A percentile compares a stretch with the other conserved stretches of the same genome.
These are phyloP conservation scores for Yarrowia sp. DNA, from an alignment of 805 yeast species.

Conservation along the genomic window DNA sequence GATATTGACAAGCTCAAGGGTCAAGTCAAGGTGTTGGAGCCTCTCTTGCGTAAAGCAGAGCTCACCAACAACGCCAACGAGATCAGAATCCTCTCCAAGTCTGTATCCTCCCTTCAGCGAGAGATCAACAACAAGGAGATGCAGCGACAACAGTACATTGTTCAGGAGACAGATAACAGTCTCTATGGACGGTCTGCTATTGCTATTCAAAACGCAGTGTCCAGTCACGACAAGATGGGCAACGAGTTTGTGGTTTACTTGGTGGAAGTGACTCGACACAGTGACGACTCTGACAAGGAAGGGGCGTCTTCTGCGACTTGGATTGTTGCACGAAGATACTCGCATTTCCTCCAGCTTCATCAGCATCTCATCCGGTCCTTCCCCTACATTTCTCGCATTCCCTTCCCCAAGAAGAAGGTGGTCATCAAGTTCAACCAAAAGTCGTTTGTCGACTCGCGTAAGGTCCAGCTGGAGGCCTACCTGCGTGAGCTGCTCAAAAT, in stretches of 20 bases:
- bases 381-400: slow-evolving; percentile 57
- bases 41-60: slow-evolving; percentile 81
- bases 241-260: slow-evolving; percentile 73
- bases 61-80: slow-evolving; percentile 78
- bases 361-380: slow-evolving; percentile 64
- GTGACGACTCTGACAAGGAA: slow-evolving; percentile 46
- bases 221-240: slow-evolving; percentile 59
- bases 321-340: slow-evolving; percentile 89
- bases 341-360: slow-evolving; percentile 79
- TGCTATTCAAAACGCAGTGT: slow-evolving; percentile 57
- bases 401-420: slow-evolving; percentile 62
- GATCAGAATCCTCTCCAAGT: slow-evolving; percentile 68
- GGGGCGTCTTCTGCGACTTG: slow-evolving; percentile 68
- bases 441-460: slow-evolving; percentile 69
- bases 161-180: slow-evolving; percentile 82
- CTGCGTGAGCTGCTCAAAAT: slow-evolving; percentile 62
- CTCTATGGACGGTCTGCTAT: slow-evolving; percentile 59
- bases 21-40: slow-evolving; percentile 69
- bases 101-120: slow-evolving; percentile 67
- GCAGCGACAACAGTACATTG: slow-evolving; percentile 78
- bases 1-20: slow-evolving; percentile 65
- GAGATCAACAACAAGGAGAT: slow-evolving; percentile 79
- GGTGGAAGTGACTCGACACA: slow-evolving; percentile 70
- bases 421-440: slow-evolving; percentile 73
- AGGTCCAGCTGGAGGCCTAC: slow-evolving; percentile 66